A percentile compares a stretch with the other conserved stretches of the same genome.
These are phyloP conservation scores for Desmodesmus armatus DNA, from an alignment of 139 green algal genomes.

Conservation along the genomic window DNA sequence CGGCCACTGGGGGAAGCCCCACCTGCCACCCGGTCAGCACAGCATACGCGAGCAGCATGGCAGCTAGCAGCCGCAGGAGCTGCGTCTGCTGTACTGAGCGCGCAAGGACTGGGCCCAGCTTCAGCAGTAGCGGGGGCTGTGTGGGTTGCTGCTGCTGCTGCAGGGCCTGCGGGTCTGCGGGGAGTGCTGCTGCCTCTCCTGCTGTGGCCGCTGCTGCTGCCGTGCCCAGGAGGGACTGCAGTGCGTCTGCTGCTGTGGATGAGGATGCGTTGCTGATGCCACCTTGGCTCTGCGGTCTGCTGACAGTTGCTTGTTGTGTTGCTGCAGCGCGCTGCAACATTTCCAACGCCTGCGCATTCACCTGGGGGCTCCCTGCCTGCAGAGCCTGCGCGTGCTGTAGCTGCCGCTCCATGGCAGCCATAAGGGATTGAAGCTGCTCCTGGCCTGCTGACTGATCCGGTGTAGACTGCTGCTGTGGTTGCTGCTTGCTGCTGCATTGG, in stretches of 20 bases:
- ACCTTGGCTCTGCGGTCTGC: no score
- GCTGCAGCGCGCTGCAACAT: neutral
- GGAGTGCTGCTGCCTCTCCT: constrained; percentile 13
- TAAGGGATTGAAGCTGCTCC: no score
- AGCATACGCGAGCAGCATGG: constrained; percentile 38
- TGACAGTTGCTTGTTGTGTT: no score
- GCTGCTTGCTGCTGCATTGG: neutral
- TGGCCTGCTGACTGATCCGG: no score
- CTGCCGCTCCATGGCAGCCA: no score
- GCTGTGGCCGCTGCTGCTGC: constrained; percentile 5
- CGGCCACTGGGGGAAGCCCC: neutral
- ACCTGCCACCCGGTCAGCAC: constrained; percentile 2
- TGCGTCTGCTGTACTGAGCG: constrained; percentile 28
- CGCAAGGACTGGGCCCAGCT: constrained; percentile 3
- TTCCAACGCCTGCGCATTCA: no score
- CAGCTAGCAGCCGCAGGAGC: constrained; percentile 24
- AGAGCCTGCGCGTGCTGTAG: neutral
- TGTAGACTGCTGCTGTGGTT: no score
- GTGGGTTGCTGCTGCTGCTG: neutral
- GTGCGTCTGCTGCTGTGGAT: no score
- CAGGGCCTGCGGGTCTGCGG: constrained; percentile 18
- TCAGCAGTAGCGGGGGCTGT: neutral
- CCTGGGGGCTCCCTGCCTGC: no score
- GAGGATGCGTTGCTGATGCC: no score
- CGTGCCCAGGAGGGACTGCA: neutral